Evolutionary conservation across 1,284 basidiomycete species (phyloP).

Genomic region (Papiliotrema terrestris): DNA sequence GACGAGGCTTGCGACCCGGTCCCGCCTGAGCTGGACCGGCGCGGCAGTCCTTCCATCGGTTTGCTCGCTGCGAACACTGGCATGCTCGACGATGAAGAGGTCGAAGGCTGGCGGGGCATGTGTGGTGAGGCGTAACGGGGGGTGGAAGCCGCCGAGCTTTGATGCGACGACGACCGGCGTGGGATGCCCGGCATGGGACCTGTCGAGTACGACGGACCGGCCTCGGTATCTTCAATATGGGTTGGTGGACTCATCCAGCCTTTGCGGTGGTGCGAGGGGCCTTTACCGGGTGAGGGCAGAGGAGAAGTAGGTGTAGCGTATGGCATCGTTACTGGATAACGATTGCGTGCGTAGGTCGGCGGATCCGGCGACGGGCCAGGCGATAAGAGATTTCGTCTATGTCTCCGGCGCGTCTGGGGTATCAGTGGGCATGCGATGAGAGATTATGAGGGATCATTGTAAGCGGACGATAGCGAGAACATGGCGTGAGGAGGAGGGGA

Average conservation of each 20-base stretch:
- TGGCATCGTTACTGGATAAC: conserved; percentile 29
- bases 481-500: too few species aligned
- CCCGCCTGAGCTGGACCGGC: conserved; percentile 13
- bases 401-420: too few species aligned
- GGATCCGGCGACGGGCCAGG: too few species aligned
- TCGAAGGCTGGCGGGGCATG: conserved; percentile 19
- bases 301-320: conserved; percentile 45
- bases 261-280: conserved; percentile 13
- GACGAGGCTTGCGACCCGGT: not conserved
- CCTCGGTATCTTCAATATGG: conserved; percentile 25
- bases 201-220: conserved; percentile 15
- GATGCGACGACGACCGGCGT: conserved; percentile 32
- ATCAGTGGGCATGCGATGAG: too few species aligned
- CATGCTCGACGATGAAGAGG: conserved; percentile 13
- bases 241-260: conserved; percentile 16
- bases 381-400: too few species aligned
- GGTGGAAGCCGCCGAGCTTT: conserved; percentile 6
- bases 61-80: conserved; percentile 19
- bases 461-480: too few species aligned
- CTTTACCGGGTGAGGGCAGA: conserved; percentile 27
- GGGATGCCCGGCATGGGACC: conserved; percentile 41
- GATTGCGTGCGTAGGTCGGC: too few species aligned
- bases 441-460: too few species aligned
- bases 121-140: conserved; percentile 22
- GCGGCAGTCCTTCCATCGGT: conserved; percentile 34